phyloP scores from a whole-genome alignment of 306 rosid species.

The Castanopsis chinensis region DNA sequence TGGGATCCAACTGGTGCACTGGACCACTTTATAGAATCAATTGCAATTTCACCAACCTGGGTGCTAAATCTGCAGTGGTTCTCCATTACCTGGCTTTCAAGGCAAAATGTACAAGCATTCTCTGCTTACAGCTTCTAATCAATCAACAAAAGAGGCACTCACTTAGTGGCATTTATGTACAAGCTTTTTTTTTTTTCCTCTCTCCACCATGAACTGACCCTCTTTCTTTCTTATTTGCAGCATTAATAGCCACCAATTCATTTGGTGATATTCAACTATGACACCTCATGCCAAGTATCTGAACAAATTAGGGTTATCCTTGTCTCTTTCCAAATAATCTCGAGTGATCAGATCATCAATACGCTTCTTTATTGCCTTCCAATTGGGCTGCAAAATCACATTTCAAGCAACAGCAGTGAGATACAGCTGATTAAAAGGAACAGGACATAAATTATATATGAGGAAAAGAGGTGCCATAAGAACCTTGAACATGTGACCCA shows the following conservation, averaged over 20 bases:
- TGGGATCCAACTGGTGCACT: constrained; percentile 25
- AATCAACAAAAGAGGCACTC: constrained; percentile 24
- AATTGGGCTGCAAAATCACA: constrained; percentile 63
- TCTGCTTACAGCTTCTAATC: constrained; percentile 34
- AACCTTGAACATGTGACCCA: constrained; percentile 89
- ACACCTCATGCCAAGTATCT: constrained; percentile 79
- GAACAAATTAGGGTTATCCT: constrained; percentile 75
- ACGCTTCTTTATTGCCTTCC: constrained; percentile 90
- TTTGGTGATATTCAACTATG: constrained; percentile 14
- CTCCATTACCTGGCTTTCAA: constrained; percentile 40
- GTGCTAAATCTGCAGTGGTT: constrained; percentile 31
- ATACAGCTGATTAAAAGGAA: not conserved
- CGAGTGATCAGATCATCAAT: constrained; percentile 96
- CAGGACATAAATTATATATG: not conserved
- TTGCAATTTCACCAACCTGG: constrained; percentile 41
- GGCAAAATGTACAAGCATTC: constrained; percentile 47
- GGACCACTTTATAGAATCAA: constrained; percentile 38
- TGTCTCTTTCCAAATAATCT: constrained; percentile 95
- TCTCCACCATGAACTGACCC: constrained; percentile 17
- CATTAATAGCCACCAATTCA: constrained; percentile 22
- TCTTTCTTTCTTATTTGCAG: constrained; percentile 26
- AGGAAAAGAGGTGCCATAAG: not conserved
- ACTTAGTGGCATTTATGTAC: not conserved
- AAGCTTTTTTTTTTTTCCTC: constrained; percentile 9
- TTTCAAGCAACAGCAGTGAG: not conserved